phyloP scores from a whole-genome alignment of 805 yeast genomes.

The Jamesozyma rosinii region DNA sequence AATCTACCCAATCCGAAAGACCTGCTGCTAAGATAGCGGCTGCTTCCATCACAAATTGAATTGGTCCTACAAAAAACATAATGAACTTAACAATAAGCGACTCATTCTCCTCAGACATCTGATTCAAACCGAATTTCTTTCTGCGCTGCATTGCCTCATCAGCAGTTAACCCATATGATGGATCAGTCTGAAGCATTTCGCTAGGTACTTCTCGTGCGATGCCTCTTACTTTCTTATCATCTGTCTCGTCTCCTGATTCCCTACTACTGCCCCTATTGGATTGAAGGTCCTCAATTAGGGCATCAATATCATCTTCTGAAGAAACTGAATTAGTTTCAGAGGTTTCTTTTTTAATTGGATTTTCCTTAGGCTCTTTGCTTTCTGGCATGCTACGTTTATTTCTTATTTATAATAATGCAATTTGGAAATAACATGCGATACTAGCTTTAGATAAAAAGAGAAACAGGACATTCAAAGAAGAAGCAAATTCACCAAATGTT shows the following conservation, averaged over 20 bases:
- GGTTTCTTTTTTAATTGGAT: neutral
- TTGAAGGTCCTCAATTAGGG: constrained; percentile 70
- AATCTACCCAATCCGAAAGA: constrained; percentile 96
- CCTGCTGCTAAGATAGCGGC: constrained; percentile 94
- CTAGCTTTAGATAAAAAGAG: neutral
- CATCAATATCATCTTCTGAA: constrained; percentile 61
- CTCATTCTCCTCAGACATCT: constrained; percentile 85
- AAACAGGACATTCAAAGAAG: neutral
- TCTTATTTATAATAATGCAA: neutral
- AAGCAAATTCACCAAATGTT: neutral
- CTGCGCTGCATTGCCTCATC: constrained; percentile 77
- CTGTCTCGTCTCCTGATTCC: constrained; percentile 42
- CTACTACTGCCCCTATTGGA: constrained; percentile 42
- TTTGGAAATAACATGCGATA: neutral
- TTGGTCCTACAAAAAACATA: constrained; percentile 88
- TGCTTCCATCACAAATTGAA: constrained; percentile 95
- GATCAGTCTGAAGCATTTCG: constrained; percentile 74
- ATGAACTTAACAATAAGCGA: constrained; percentile 68
- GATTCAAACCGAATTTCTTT: constrained; percentile 83
- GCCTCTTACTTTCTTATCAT: constrained; percentile 37
- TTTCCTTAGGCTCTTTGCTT: neutral
- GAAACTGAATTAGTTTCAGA: constrained; percentile 33
- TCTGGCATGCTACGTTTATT: too few relatives aligned
- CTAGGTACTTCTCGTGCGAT: constrained; percentile 76
- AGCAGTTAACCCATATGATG: constrained; percentile 59